Conservation (phyloP, 495 filamentous ascomycete species). For the Aspergillus avenaceus region DNA sequence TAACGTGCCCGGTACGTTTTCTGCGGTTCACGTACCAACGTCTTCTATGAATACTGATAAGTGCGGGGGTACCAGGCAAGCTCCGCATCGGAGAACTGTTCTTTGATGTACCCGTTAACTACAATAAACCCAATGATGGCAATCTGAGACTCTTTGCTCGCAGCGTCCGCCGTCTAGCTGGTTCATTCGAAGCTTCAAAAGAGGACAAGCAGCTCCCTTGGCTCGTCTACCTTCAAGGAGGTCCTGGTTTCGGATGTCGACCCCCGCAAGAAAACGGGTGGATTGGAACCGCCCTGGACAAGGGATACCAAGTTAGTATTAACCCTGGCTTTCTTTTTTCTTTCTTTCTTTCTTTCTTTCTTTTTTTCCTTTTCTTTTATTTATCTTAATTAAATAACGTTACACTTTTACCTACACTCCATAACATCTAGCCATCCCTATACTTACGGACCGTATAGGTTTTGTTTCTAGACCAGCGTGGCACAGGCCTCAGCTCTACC, state of each 20-base stretch:
- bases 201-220: constrained; percentile 54
- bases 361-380: neutral
- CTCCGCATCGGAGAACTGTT: constrained; percentile 74
- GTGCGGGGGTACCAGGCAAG: constrained; percentile 50
- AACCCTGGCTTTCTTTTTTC: neutral
- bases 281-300: constrained; percentile 64
- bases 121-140: constrained; percentile 57
- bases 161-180: constrained; percentile 60
- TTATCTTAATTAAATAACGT: too few species aligned
- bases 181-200: constrained; percentile 51
- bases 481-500: constrained; percentile 79
- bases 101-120: constrained; percentile 80
- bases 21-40: neutral
- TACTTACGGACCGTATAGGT: constrained; percentile 44
- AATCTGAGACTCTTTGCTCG: constrained; percentile 72
- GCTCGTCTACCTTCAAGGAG: constrained; percentile 68
- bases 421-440: too few species aligned
- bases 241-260: constrained; percentile 71
- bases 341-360: neutral
- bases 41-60: constrained; percentile 3
- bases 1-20: constrained; percentile 38
- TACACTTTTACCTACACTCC: too few species aligned
- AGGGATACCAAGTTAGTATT: constrained; percentile 64
- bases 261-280: constrained; percentile 68
- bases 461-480: constrained; percentile 82